These are phyloP conservation scores for Metschnikowia proteae DNA, from an alignment of 805 yeast genomes.

Conservation along the genomic window DNA sequence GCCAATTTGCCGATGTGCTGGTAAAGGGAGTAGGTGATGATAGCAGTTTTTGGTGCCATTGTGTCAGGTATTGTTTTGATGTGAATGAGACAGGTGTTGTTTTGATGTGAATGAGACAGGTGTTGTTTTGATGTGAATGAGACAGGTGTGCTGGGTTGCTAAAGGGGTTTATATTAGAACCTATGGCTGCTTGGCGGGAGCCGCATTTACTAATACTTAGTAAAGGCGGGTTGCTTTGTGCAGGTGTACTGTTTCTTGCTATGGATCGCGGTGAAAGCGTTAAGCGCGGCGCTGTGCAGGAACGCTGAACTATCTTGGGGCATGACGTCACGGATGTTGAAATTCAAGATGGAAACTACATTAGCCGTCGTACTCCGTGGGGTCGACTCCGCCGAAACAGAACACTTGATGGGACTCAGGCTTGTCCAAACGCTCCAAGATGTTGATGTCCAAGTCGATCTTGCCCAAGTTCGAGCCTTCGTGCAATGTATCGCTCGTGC, in stretches of 20 bases:
- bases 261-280: too few species aligned
- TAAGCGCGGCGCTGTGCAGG: too few species aligned
- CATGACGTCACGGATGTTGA: too few species aligned
- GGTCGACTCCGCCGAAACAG: conserved; percentile 34
- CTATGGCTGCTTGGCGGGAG: background rate
- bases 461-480: conserved; percentile 30
- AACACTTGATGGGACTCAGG: conserved; percentile 34
- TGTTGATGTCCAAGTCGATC: conserved; percentile 38
- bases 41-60: conserved; percentile 40
- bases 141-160: too few species aligned
- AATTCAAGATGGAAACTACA: background rate
- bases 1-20: conserved; percentile 74
- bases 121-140: too few species aligned
- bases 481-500: conserved; percentile 22
- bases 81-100: too few species aligned
- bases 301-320: too few species aligned
- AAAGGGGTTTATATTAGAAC: too few species aligned
- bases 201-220: background rate
- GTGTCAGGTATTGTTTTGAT: conserved; percentile 3
- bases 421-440: conserved; percentile 33
- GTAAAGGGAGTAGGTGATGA: conserved; percentile 63
- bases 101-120: too few species aligned
- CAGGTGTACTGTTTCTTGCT: background rate
- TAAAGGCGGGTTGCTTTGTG: background rate
- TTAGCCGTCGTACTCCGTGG: conserved; percentile 13